These are phyloP conservation scores for Aspergillus hancockii DNA, from an alignment of 495 filamentous ascomycete species.

Conservation along the genomic window DNA sequence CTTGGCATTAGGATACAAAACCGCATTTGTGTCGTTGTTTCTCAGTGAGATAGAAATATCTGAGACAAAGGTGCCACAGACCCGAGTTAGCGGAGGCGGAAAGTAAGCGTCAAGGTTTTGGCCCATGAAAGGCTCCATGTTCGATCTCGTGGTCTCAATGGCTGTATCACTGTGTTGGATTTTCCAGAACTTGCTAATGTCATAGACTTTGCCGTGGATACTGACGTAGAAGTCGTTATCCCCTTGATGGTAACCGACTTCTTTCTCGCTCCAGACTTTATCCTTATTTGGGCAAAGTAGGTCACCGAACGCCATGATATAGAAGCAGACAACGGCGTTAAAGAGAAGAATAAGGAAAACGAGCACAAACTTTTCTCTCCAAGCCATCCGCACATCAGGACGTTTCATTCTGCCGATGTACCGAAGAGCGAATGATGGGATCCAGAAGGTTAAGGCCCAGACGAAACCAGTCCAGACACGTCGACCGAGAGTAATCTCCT, in stretches of 20 bases:
- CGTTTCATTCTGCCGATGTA: constrained; percentile 93
- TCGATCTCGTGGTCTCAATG: constrained; percentile 57
- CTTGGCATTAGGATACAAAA: constrained; percentile 45
- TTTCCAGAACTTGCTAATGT: constrained; percentile 85
- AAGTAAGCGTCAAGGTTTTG: constrained; percentile 83
- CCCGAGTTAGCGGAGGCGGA: constrained; percentile 70
- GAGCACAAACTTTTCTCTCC: constrained; percentile 91
- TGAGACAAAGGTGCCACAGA: constrained; percentile 67
- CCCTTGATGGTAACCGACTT: constrained; percentile 71
- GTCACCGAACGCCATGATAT: constrained; percentile 83
- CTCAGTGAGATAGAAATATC: constrained; percentile 51
- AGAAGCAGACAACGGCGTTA: constrained; percentile 86
- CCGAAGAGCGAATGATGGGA: constrained; percentile 80
- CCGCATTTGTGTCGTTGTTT: constrained; percentile 61
- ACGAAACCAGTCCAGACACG: constrained; percentile 78
- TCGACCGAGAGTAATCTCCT: constrained; percentile 60
- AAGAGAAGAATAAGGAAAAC: constrained; percentile 77
- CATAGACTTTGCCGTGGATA: constrained; percentile 87
- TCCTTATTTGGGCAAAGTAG: constrained; percentile 88
- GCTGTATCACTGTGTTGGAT: constrained; percentile 73
- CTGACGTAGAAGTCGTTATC: constrained; percentile 84
- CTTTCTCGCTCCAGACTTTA: constrained; percentile 79
- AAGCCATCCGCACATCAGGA: constrained; percentile 94
- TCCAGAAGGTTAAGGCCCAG: constrained; percentile 92
- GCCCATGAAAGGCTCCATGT: constrained; percentile 78